Conservation (phyloP, 1,284 basidiomycete species). For the Boletus mariae region DNA sequence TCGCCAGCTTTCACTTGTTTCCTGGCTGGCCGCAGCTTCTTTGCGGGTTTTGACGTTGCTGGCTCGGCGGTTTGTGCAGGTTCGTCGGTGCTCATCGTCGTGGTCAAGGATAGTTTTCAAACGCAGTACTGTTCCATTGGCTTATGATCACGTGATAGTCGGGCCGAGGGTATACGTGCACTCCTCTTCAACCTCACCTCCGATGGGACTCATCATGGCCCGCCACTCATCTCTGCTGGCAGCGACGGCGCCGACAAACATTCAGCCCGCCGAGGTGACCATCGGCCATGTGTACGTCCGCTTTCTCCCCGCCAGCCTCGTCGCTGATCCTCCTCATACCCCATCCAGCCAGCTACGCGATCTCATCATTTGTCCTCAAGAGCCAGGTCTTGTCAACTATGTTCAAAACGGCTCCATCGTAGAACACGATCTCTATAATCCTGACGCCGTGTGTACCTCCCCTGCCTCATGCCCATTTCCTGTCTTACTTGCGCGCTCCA, state of each 20-base stretch:
- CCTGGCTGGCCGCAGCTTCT: constrained; percentile 77
- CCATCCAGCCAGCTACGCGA: constrained; percentile 68
- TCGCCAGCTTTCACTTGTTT: constrained; percentile 90
- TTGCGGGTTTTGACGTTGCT: constrained; percentile 31
- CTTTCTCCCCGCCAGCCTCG: not conserved
- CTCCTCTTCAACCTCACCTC: constrained; percentile 15
- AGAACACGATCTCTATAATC: constrained; percentile 59
- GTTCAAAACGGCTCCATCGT: constrained; percentile 54
- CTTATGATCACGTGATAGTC: constrained; percentile 25
- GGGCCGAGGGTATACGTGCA: constrained; percentile 15
- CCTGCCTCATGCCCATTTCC: constrained; percentile 11
- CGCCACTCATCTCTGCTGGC: constrained; percentile 44
- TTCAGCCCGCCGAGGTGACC: constrained; percentile 47
- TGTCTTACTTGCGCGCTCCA: constrained; percentile 24
- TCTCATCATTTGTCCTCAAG: constrained; percentile 68
- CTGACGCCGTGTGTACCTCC: constrained; percentile 45
- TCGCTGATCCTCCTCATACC: constrained; percentile 8
- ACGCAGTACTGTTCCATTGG: not conserved
- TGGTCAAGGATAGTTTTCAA: constrained; percentile 6
- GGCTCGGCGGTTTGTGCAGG: constrained; percentile 3
- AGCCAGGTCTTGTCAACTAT: constrained; percentile 67
- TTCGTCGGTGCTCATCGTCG: constrained; percentile 27
- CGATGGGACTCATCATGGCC: constrained; percentile 37
- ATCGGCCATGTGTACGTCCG: constrained; percentile 70
- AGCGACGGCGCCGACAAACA: constrained; percentile 42